Evolutionary conservation across 768 basidiomycete species (phyloP).

Genomic region (Russula sp.): DNA sequence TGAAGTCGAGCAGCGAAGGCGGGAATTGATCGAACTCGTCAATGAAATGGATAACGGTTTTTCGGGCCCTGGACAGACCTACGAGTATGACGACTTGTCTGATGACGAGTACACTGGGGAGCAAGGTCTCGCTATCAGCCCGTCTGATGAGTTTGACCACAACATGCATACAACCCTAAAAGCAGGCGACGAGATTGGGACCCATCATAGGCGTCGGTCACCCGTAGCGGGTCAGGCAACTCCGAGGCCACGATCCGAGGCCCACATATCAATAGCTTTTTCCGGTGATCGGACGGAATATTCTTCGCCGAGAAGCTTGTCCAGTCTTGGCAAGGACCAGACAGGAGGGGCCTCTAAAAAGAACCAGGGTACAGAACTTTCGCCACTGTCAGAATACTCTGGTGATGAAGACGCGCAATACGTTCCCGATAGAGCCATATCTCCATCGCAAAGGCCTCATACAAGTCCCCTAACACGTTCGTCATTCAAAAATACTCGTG

Average conservation of each 20-base stretch:
- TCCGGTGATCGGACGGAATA: neutral
- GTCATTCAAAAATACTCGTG: neutral
- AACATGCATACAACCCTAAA: constrained; percentile 4
- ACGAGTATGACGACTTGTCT: constrained; percentile 17
- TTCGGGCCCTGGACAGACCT: constrained; percentile 2
- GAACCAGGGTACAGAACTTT: constrained; percentile 9
- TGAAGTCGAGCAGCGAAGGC: constrained; percentile 22
- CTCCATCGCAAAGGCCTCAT: neutral
- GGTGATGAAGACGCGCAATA: constrained; percentile 15
- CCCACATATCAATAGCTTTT: neutral
- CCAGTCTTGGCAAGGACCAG: neutral
- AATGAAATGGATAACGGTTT: constrained; percentile 20
- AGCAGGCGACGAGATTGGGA: neutral
- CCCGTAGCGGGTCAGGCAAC: constrained; percentile 1
- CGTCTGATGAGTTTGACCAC: constrained; percentile 19
- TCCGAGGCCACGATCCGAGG: constrained; percentile 15
- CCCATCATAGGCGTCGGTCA: neutral
- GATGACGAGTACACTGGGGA: constrained; percentile 32
- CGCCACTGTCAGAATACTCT: constrained; percentile 24
- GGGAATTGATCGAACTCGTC: constrained; percentile 25
- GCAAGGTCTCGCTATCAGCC: constrained; percentile 35
- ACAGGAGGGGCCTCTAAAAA: neutral
- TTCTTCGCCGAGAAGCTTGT: neutral
- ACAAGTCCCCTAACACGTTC: neutral
- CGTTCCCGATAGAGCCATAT: neutral